phyloP scores from a whole-genome alignment of 768 basidiomycete species.

The Amylocystis lapponica region DNA sequence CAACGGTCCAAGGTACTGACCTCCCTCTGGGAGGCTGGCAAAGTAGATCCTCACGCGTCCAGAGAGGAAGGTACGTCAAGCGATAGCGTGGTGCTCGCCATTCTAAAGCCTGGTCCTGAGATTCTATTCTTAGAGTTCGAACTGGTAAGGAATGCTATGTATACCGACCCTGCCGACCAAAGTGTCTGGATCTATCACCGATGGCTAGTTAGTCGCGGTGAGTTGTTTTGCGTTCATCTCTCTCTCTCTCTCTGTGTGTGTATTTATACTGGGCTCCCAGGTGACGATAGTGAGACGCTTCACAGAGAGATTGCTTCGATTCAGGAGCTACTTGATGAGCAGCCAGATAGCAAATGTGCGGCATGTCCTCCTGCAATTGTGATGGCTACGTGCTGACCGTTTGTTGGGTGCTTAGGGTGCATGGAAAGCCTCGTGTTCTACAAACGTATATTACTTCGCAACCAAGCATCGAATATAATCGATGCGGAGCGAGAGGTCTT shows the following conservation, averaged over 20 bases:
- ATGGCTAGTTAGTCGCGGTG: conserved; percentile 88
- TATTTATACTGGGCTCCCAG: conserved; percentile 28
- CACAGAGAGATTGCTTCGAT: conserved; percentile 74
- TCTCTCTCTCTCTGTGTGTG: background rate
- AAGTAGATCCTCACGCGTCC: conserved; percentile 45
- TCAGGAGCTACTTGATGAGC: conserved; percentile 77
- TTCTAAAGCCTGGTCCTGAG: too few relatives aligned
- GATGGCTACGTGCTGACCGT: background rate
- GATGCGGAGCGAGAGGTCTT: conserved; percentile 25
- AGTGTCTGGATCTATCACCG: conserved; percentile 98
- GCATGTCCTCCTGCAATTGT: background rate
- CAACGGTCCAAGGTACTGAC: conserved; percentile 81
- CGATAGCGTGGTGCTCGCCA: background rate
- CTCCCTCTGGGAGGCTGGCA: conserved; percentile 56
- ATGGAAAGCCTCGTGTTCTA: conserved; percentile 90
- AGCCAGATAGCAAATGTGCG: conserved; percentile 91
- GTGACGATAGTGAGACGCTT: conserved; percentile 51
- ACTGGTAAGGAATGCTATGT: conserved; percentile 88
- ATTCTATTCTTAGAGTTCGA: conserved; percentile 72
- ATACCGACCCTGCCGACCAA: conserved; percentile 94
- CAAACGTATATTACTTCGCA: conserved; percentile 57
- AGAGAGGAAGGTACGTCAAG: conserved; percentile 57
- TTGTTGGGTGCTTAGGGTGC: conserved; percentile 65
- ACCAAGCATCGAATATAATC: conserved; percentile 33
- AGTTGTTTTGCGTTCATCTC: conserved; percentile 11